Evolutionary conservation across 73 alveolate genomes (phyloP), one percentile per base, ranked within the genome.

Genomic region (Loxodes magnus): DNA sequence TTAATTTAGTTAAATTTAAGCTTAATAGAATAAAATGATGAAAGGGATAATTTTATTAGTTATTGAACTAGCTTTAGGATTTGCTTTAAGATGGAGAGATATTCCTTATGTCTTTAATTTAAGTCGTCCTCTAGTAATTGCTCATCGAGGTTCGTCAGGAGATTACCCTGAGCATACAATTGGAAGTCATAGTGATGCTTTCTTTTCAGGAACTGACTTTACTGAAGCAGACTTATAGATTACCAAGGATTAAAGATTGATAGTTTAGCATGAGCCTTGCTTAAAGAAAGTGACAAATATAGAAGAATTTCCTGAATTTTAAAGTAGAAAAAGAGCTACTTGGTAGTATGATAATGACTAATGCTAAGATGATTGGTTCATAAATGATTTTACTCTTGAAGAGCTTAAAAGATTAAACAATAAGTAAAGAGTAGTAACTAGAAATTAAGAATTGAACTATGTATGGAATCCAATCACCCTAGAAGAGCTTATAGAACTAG

Each of bases 91-190:
- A n/a, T n/a, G n/a, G n/a, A n/a, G n/a, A n/a, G n/a, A n/a, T n/a
- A n/a, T n/a, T 22, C 46, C 46, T 22, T 46, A 46, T 24, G 14
- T 46, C 0, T 0, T 12, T 3, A 46, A 38, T 35, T 16, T 17
- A 9, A 44, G 33, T 3, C 9, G 64, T 12, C 79, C 79, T 5
- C 43, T 65, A 10, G 65, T 74, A 0, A 35, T 74, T 0, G 82
- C 88, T 15, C 90, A 70, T 43, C 56, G 90, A 44, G 90, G 90
- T 25, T 57, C 84, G 15, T 68, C 51, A 12, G 82, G 88, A 0
- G 30, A 44, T 26, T 24, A 67, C 27, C 90, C 90, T 2, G 90
- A 76, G 58, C 90, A 76, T 37, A 43, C 90, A 14, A 21, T 27
- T 0, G 66, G 60, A 4, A 71, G 73, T 1, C 70, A 76, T 46